phyloP scores from a whole-genome alignment of 2,329 filamentous ascomycete species.

The Trichoderma asperellum region DNA sequence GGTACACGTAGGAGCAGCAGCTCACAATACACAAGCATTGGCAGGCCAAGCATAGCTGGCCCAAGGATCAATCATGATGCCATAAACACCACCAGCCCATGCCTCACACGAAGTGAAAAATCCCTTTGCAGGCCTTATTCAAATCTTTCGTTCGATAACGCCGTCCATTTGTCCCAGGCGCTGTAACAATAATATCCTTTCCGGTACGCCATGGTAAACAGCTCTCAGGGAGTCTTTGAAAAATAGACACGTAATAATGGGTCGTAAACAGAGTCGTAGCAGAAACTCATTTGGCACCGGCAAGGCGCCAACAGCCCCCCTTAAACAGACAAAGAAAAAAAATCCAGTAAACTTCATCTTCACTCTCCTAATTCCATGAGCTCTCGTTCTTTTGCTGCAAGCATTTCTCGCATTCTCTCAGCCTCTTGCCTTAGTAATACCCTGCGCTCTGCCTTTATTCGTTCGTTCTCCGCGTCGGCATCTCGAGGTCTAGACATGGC shows the following conservation, averaged over 20 bases:
- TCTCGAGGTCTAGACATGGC: conserved; percentile 35
- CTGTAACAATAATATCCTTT: conserved; percentile 6
- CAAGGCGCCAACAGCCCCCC: conserved; percentile 11
- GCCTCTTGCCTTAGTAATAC: conserved; percentile 72
- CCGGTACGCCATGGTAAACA: conserved; percentile 4
- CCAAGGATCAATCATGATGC: background rate
- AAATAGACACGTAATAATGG: conserved; percentile 14
- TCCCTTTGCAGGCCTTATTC: background rate
- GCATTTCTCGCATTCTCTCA: conserved; percentile 73
- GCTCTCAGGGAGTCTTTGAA: background rate
- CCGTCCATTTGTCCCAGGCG: conserved; percentile 5
- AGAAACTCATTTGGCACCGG: conserved; percentile 36
- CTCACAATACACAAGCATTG: background rate
- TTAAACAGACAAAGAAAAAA: background rate
- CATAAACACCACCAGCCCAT: conserved; percentile 17
- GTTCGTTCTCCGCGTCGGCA: conserved; percentile 50
- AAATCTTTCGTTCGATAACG: conserved; percentile 2
- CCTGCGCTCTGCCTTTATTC: conserved; percentile 63
- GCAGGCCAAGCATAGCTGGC: background rate
- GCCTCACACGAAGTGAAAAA: conserved; percentile 11
- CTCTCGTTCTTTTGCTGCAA: conserved; percentile 75
- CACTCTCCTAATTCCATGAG: conserved; percentile 48
- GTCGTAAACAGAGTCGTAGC: conserved; percentile 11
- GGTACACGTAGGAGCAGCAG: background rate
- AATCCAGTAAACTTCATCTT: conserved; percentile 13